phyloP scores from a whole-genome alignment of 1,139 yeast species.

The Suhomyces panamericanus region DNA sequence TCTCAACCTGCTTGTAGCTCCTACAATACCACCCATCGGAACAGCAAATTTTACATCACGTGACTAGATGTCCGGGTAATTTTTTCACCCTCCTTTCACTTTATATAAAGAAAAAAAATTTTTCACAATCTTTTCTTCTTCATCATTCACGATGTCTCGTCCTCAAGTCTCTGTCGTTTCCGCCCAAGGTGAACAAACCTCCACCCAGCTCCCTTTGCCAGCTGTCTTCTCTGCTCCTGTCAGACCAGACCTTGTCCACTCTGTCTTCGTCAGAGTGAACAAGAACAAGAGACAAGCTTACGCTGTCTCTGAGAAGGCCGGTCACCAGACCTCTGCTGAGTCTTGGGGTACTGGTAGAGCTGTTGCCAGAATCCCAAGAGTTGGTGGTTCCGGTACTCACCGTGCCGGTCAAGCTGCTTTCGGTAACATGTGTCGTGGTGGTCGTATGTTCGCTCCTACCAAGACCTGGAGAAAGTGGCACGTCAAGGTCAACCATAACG shows the following conservation, averaged over 20 bases:
- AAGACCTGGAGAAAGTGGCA: conserved; percentile 99
- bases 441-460: conserved; percentile 99
- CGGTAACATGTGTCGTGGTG: conserved; percentile 99
- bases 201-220: conserved; percentile 89
- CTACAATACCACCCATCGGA: no score
- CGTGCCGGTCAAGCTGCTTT: conserved; percentile 99
- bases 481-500: conserved; percentile 99
- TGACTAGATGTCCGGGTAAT: conserved; percentile 6
- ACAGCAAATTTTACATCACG: neutral
- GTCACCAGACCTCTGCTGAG: conserved; percentile 99
- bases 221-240: conserved; percentile 99
- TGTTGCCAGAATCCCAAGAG: conserved; percentile 99
- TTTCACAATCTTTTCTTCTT: conserved; percentile 22
- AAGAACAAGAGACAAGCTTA: conserved; percentile 99
- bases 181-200: conserved; percentile 83
- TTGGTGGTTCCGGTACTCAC: conserved; percentile 99
- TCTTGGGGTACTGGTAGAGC: conserved; percentile 99
- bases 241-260: conserved; percentile 99
- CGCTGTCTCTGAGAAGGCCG: conserved; percentile 99
- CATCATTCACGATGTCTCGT: conserved; percentile 62
- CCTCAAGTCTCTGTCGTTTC: conserved; percentile 97
- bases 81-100: conserved; percentile 3
- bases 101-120: conserved; percentile 18
- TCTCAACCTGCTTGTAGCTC: no score
- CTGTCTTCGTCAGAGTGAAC: conserved; percentile 97